Conservation (phyloP, 805 yeast species). For the Teunomyces funiuensis region DNA sequence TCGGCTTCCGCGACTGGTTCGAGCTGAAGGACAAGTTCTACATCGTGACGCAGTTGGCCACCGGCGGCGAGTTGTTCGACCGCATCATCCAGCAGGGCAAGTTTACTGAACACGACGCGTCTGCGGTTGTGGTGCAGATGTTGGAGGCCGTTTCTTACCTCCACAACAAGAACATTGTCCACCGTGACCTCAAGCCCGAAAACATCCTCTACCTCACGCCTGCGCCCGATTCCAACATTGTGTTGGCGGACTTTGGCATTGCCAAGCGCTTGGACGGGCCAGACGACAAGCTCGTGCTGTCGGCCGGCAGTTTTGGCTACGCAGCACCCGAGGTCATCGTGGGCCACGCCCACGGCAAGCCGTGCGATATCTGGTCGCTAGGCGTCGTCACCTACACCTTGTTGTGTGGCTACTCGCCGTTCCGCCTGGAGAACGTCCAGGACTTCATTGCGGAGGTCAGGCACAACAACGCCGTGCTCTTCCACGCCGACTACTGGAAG, state of each 20-base stretch:
- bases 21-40: constrained; percentile 90
- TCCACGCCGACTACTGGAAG: constrained; percentile 86
- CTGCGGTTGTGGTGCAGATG: constrained; percentile 68
- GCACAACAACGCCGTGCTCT: constrained; percentile 71
- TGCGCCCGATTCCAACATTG: constrained; percentile 62
- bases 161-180: constrained; percentile 78
- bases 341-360: constrained; percentile 86
- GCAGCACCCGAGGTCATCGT: constrained; percentile 94
- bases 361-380: constrained; percentile 94
- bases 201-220: constrained; percentile 72
- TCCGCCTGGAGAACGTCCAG: constrained; percentile 76
- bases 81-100: constrained; percentile 77
- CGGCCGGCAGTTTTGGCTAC: constrained; percentile 93
- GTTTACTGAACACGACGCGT: constrained; percentile 89
- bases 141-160: constrained; percentile 76
- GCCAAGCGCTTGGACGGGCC: constrained; percentile 69
- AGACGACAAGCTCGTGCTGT: constrained; percentile 61
- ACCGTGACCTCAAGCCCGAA: constrained; percentile 93
- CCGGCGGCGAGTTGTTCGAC: constrained; percentile 95
- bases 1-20: constrained; percentile 89
- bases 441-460: constrained; percentile 81
- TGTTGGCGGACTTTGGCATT: constrained; percentile 94
- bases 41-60: constrained; percentile 90
- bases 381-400: constrained; percentile 92
- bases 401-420: constrained; percentile 90